Evolutionary conservation across 2,329 filamentous ascomycete species (phyloP).

Genomic region (Ceratocystis cubensis): DNA sequence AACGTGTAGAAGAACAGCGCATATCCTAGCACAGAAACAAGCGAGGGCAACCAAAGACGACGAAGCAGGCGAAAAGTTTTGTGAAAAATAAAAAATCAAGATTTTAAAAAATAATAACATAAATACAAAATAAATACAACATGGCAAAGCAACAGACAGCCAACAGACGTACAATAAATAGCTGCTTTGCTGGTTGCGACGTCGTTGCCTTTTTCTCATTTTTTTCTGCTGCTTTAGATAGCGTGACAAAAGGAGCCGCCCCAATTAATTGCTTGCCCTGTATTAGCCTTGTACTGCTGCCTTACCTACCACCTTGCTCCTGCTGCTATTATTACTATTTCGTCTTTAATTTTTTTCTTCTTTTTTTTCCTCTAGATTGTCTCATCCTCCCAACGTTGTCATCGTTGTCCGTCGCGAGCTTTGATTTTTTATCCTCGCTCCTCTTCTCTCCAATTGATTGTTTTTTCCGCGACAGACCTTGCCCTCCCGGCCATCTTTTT

Average conservation of each 20-base stretch:
- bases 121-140: no score
- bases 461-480: constrained; percentile 9
- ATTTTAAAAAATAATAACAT: no score
- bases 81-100: no score
- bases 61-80: neutral
- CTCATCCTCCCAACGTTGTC: constrained; percentile 7
- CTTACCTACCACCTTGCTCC: neutral
- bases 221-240: neutral
- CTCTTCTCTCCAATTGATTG: constrained; percentile 8
- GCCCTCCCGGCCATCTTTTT: constrained; percentile 8
- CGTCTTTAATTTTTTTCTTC: neutral
- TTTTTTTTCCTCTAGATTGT: neutral
- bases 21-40: constrained; percentile 2
- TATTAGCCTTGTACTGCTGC: neutral
- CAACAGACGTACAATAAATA: neutral
- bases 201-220: neutral
- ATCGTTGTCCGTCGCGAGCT: constrained; percentile 1
- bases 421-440: constrained; percentile 12
- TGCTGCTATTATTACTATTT: neutral
- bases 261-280: neutral
- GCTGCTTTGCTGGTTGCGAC: neutral
- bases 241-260: no score
- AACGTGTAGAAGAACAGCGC: constrained; percentile 5
- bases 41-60: neutral
- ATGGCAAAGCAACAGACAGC: neutral